Percentiles rank a stretch among this genome's conserved stretches.
Evolutionary conservation across 441 rosid genomes (phyloP).

Genomic region (Heliophila coronopifolia): DNA sequence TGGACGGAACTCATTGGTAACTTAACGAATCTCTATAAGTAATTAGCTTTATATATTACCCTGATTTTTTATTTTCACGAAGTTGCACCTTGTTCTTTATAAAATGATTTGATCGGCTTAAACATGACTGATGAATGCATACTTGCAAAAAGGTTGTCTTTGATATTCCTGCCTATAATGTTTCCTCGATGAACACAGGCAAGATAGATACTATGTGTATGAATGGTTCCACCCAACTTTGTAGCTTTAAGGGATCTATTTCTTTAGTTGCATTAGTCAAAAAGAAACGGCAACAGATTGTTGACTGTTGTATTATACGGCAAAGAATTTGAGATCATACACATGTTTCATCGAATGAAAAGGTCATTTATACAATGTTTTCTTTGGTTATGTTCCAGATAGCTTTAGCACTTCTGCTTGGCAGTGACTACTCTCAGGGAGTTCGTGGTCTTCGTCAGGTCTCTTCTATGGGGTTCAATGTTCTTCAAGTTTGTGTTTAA

Average conservation of each 20-base stretch:
- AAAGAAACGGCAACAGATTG: not conserved
- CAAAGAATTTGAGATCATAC: not conserved
- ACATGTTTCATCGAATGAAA: not conserved
- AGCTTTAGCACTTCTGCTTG: slow-evolving; percentile 75
- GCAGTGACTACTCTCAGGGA: slow-evolving; percentile 81
- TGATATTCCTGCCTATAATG: not conserved
- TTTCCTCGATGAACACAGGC: not conserved
- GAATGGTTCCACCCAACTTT: slow-evolving; percentile 4
- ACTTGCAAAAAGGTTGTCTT: slow-evolving; percentile 1
- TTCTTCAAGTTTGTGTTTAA: too few species aligned
- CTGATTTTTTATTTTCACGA: not conserved
- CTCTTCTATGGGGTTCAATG: too few species aligned
- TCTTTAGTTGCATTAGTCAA: slow-evolving; percentile 2
- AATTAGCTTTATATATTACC: slow-evolving; percentile 10
- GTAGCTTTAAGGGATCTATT: slow-evolving; percentile 5
- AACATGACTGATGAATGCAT: slow-evolving; percentile 4
- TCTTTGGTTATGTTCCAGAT: slow-evolving; percentile 39
- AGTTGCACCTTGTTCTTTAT: not conserved
- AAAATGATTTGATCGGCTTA: not conserved
- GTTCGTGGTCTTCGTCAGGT: slow-evolving; percentile 81
- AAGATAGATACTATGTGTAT: not conserved
- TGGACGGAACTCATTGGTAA: slow-evolving; percentile 88
- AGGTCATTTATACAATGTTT: not conserved
- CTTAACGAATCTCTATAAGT: slow-evolving; percentile 19
- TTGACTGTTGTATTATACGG: not conserved